A percentile compares a stretch with the other conserved stretches of the same genome.
phyloP scores from a whole-genome alignment of 2,329 filamentous ascomycete genomes.

The Neonectria magnoliae region DNA sequence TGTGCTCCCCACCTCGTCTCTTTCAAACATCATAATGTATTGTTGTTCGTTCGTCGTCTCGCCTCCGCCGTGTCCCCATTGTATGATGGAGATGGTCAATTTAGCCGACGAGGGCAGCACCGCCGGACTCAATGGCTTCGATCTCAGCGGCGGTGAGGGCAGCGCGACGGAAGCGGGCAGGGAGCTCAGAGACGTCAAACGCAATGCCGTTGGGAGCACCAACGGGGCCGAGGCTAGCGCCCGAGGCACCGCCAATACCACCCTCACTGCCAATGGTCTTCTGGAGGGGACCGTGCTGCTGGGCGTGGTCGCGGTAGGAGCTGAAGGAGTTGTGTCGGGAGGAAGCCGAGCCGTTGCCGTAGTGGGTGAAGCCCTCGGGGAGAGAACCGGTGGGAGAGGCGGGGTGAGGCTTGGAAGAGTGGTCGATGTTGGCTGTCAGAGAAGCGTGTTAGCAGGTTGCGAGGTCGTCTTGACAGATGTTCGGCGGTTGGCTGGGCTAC shows the following conservation, averaged over 20 bases:
- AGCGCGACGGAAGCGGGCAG: constrained; percentile 80
- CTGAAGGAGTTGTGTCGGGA: constrained; percentile 72
- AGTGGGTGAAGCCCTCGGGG: constrained; percentile 61
- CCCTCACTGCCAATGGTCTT: constrained; percentile 58
- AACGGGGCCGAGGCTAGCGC: constrained; percentile 77
- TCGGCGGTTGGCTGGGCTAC: constrained; percentile 1
- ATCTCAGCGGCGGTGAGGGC: constrained; percentile 86
- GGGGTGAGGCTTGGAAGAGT: constrained; percentile 78
- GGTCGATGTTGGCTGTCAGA: constrained; percentile 73
- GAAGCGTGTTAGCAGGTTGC: constrained; percentile 29
- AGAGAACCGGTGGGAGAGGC: constrained; percentile 73
- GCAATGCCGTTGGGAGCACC: constrained; percentile 76
- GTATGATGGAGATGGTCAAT: constrained; percentile 22
- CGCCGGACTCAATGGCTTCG: constrained; percentile 93
- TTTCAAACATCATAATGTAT: constrained; percentile 28
- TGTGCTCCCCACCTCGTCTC: constrained; percentile 27
- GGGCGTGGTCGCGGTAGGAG: constrained; percentile 79
- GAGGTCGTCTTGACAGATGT: not conserved
- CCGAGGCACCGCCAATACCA: constrained; percentile 70
- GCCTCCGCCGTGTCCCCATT: constrained; percentile 37
- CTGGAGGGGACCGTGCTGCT: constrained; percentile 80
- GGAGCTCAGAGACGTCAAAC: constrained; percentile 91
- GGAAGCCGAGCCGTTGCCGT: constrained; percentile 44
- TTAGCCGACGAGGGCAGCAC: constrained; percentile 70
- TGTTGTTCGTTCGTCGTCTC: constrained; percentile 34